Conservation (phyloP, 441 rosid genomes). For the Capsella rubella region DNA sequence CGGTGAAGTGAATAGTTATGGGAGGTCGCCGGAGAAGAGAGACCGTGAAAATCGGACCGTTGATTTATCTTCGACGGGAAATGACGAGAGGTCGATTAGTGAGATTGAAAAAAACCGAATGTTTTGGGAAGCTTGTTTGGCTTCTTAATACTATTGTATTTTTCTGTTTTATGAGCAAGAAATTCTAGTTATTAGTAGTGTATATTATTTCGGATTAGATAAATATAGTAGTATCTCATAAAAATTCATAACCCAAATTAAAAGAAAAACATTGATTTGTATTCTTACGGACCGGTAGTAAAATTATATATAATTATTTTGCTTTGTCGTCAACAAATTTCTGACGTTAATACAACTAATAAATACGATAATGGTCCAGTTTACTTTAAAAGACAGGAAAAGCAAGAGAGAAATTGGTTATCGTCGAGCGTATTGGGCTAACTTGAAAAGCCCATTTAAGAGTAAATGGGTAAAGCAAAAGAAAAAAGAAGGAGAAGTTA, state of each 20-base stretch:
- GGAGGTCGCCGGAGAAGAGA: constrained; percentile 30
- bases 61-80: constrained; percentile 44
- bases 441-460: constrained; percentile 10
- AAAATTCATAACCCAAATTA: too few species aligned
- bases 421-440: constrained; percentile 14
- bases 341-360: too few species aligned
- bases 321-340: too few species aligned
- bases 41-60: constrained; percentile 20
- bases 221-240: too few species aligned
- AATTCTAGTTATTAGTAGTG: too few species aligned
- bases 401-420: neutral
- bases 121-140: constrained; percentile 87
- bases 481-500: neutral
- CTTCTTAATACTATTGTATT: constrained; percentile 49
- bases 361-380: too few species aligned
- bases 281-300: too few species aligned
- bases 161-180: too few species aligned
- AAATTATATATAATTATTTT: too few species aligned
- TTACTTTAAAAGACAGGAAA: neutral
- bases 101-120: constrained; percentile 68
- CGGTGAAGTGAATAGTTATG: constrained; percentile 42
- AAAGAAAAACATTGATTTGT: too few species aligned
- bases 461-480: neutral
- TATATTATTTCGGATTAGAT: too few species aligned
- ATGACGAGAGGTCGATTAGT: constrained; percentile 30